Conservation (phyloP, 2,329 filamentous ascomycete species). For the Penicillium sp. region DNA sequence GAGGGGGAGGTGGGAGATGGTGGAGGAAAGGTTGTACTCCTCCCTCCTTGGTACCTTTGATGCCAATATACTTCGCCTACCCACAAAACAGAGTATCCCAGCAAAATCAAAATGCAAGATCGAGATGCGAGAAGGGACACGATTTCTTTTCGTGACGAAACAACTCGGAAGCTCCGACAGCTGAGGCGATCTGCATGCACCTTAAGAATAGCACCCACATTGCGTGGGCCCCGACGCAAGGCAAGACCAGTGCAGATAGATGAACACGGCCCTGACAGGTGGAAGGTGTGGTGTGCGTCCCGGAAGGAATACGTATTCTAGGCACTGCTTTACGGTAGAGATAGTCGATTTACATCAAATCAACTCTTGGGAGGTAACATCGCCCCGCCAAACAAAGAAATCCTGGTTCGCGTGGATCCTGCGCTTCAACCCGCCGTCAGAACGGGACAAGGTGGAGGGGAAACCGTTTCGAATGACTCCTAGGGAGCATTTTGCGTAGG, state of each 20-base stretch:
- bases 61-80: too few species aligned
- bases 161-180: conserved; percentile 19
- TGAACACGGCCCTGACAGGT: conserved; percentile 12
- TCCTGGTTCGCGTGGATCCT: conserved; percentile 21
- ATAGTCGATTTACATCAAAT: neutral
- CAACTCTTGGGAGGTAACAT: neutral
- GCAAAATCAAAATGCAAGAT: neutral
- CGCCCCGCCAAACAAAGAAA: conserved; percentile 10
- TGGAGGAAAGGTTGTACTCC: conserved; percentile 8
- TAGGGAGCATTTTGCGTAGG: neutral
- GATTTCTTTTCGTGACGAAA: conserved; percentile 6
- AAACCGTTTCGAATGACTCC: neutral
- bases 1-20: neutral
- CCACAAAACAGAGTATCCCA: neutral
- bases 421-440: conserved; percentile 16
- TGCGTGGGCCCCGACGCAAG: conserved; percentile 21
- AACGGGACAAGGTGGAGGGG: neutral
- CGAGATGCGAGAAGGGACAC: neutral
- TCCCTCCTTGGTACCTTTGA: too few species aligned
- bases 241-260: conserved; percentile 18
- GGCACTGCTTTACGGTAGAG: neutral
- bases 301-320: neutral
- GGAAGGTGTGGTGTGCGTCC: conserved; percentile 1
- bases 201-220: conserved; percentile 28
- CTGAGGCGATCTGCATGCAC: conserved; percentile 21